Evolutionary conservation across 2,329 filamentous ascomycete genomes (phyloP), one percentile per base, ranked within the genome.

Genomic region (Coniochaeta ligniaria): DNA sequence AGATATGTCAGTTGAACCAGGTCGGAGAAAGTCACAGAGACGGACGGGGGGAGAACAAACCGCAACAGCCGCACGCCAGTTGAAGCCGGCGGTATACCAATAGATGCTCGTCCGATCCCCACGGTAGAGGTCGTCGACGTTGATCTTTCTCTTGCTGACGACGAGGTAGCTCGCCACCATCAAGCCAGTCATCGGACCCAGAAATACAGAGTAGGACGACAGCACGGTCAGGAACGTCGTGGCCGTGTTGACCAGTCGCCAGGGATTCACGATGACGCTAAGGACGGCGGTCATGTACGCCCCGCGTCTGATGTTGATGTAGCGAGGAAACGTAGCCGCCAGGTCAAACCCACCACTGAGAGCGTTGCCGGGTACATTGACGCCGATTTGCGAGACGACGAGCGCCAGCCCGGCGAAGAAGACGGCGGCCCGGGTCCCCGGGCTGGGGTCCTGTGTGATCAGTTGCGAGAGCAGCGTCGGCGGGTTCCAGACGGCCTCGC

Each of bases 21-120:
- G 43, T 47, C 43, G 22, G 50, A 24, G 31, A n/a, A 35, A 35
- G 31, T 12, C 31, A 35, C 3, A 55, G 6, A 55, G 9, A 55
- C n/a, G 6, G 14, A 24, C 8, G 5, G 50, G 31, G 38, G 1
- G 7, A 8, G n/a, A 22, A 70, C 74, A 64, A 66, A 76, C 75
- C 31, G 76, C 73, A 26, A 72, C 66, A 0, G 71, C 68, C 1
- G 77, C 75, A 5, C 75, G 69, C 73, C 74, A 77, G 59, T 78
- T 78, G 12, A 75, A 35, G 2, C 75, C 75, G n/a, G 63, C 63
- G 5, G 63, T 72, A 60, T 74, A 78, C 75, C 75, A 77, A 63
- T 78, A 78, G 2, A 76, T 69, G 58, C 72, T 71, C 1, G 61
- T 59, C 2, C 63, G 57, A 41, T 71, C 65, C 6, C 68, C 71